phyloP scores from a whole-genome alignment of 805 yeast species.

The Ogataea angusta region DNA sequence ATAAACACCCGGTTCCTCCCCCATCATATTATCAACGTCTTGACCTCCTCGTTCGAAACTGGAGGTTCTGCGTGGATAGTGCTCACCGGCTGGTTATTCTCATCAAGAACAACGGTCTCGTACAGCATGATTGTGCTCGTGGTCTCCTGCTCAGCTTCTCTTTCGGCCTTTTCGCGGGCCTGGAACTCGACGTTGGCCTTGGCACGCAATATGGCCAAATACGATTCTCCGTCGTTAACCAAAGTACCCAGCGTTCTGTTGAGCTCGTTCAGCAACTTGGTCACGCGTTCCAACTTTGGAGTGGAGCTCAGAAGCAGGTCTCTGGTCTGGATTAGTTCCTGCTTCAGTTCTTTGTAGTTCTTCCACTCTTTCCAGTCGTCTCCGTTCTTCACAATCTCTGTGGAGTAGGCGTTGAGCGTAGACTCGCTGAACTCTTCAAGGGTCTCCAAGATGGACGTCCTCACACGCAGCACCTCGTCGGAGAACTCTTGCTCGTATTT shows the following conservation, averaged over 20 bases:
- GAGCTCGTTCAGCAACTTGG: conserved; percentile 35
- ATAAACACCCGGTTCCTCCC: neutral
- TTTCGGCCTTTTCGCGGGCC: conserved; percentile 45
- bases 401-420: conserved; percentile 61
- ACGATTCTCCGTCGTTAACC: conserved; percentile 59
- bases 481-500: conserved; percentile 33
- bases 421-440: conserved; percentile 74
- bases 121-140: conserved; percentile 16
- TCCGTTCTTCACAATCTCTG: conserved; percentile 47
- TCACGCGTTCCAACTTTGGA: conserved; percentile 31
- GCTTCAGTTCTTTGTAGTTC: conserved; percentile 54
- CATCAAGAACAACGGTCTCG: conserved; percentile 17
- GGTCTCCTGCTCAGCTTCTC: conserved; percentile 12
- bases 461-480: conserved; percentile 29
- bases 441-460: conserved; percentile 53
- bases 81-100: conserved; percentile 15
- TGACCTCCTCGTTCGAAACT: conserved; percentile 4
- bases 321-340: conserved; percentile 49
- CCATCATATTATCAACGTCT: conserved; percentile 6
- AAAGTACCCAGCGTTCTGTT: conserved; percentile 47
- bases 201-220: conserved; percentile 53
- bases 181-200: conserved; percentile 58
- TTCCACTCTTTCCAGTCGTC: conserved; percentile 58
- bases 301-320: conserved; percentile 44
- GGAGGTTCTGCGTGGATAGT: conserved; percentile 13